Evolutionary conservation across 768 basidiomycete genomes (phyloP), one percentile per base, ranked within the genome.

Genomic region (Lentinula raphanica): DNA sequence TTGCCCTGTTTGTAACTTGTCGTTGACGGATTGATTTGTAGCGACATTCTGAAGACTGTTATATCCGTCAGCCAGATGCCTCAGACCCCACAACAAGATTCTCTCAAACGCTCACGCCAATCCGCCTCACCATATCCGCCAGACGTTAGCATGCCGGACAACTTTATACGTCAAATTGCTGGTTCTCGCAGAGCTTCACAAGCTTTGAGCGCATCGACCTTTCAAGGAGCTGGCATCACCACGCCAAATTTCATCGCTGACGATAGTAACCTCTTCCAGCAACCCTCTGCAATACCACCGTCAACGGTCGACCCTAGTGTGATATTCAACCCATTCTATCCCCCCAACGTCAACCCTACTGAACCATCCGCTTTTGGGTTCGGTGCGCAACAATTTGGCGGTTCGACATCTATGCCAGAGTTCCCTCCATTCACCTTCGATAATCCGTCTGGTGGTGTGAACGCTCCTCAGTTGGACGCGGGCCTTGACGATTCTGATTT

Each of bases 51-150:
- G 36, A 42, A 56, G 17, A 42, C 25, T 44, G 54, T 45, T 8
- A 56, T 56, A 25, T 56, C 54, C 17, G 36, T 45, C 23, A 56
- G 54, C 32, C 40, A 56, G 23, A 42, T 56, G 44, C 54, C 54
- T 0, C 54, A 40, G 17, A 28, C 21, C 19, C 28, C 54, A 9
- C 39, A 32, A 17, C 29, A 56, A 29, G 28, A 28, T 12, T 56
- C 54, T 6, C 54, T 56, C 23, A 56, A 56, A 21, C 54, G 54
- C 29, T 21, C 54, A 25, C 54, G 44, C 5, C 6, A 56, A 15
- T 15, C 40, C 23, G 7, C 27, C 19, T n/a, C n/a, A n/a, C 15
- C 53, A 5, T 2, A 12, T 31, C 36, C 39, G 28, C 15, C 40
- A 6, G 28, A 42, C 3, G 15, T 40, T 9, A 29, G n/a, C 27